Base-by-base conservation (phyloP, 2,329 filamentous ascomycete genomes). In the Didymella lethalis region DNA sequence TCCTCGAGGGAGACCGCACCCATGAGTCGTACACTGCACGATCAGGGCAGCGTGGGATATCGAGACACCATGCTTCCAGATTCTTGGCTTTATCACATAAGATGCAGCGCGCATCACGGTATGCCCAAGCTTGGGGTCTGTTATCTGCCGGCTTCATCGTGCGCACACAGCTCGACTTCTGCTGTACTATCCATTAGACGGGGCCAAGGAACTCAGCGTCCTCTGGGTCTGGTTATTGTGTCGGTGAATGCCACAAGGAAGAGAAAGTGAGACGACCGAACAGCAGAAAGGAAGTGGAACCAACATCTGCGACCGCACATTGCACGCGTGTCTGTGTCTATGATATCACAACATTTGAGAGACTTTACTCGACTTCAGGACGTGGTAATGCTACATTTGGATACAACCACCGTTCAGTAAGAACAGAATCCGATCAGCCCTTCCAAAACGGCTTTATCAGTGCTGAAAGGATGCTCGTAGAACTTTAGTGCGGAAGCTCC, bases 331-430 rank as follows among this genome's bases (percentile, higher is more conserved):
- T 44, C 25, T 28, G 14, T 44, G 23, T 44, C 25, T 25, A 8
- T 2, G 7, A 44, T 28, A 10, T 10, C 23, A 44, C 7, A 28
- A 14, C 11, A 28, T 44, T 23, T 11, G 12, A 41, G 12, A 28
- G 25, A 28, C 4, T 4, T n/a, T 44, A 2, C 16, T 25, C 7
- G 16, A 11, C 16, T 31, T n/a, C 44, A 20, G n/a, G n/a, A 26
- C 26, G 2, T 6, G 32, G 41, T 29, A 14, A 11, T n/a, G 36
- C 36, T 43, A 28, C 18, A 43, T 12, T 25, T 18, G 3, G 48
- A 32, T 14, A 41, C 26, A 32, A 12, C 32, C 36, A 50, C 48
- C 34, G 36, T 41, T 50, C 36, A 50, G 32, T 25, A 18, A 26
- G 31, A 36, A 14, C 28, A 47, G 29, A 29, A 47, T n/a, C 16